Base-by-base conservation (phyloP, 306 rosid genomes). In the Cicer cuneatum region DNA sequence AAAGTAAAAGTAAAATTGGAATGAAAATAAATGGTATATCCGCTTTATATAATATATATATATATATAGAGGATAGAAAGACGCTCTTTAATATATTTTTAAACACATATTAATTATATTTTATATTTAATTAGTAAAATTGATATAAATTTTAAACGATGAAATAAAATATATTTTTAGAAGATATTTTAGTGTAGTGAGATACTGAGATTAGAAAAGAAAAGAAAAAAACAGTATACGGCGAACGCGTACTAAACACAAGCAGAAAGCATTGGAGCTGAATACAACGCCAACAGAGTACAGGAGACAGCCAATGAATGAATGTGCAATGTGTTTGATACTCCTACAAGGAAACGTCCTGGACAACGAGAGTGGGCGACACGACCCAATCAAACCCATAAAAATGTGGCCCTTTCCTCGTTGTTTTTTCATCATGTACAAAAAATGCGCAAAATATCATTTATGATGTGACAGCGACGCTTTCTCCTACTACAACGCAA, bases 371-470 rank as follows among this genome's bases (percentile, higher is more conserved):
- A 82, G 90, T 89, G 89, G 29, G 16, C 0, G 0, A 10, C 85
- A 92, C 90, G 87, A 42, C 12, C 89, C 86, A 83, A 87, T 84
- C 82, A 85, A 72, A 62, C 62, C 65, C 52, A 43, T 40, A 45
- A n/a, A 8, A 2, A 18, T 18, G 72, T 18, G 80, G 81, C 53
- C 81, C 71, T 52, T 54, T 48, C 81, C 66, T 73, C 71, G 54
- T 78, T 66, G 80, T 81, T 80, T 71, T 53, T 29, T 29, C 35
- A 29, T 29, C 87, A 33, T 49, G 73, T 81, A 73, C 84, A 52
- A 61, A 69, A 78, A 82, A 52, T 80, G 74, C 80, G 49, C 48
- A 37, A 56, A 61, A 38, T 78, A 82, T 86, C 87, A 81, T 85
- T 80, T 75, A 77, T 62, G 65, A 78, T 43, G 13, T 56, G 85